A percentile compares a stretch with the other conserved stretches of the same genome.
Conservation (phyloP, 305 asterid species). For the Fraxinus velutina region DNA sequence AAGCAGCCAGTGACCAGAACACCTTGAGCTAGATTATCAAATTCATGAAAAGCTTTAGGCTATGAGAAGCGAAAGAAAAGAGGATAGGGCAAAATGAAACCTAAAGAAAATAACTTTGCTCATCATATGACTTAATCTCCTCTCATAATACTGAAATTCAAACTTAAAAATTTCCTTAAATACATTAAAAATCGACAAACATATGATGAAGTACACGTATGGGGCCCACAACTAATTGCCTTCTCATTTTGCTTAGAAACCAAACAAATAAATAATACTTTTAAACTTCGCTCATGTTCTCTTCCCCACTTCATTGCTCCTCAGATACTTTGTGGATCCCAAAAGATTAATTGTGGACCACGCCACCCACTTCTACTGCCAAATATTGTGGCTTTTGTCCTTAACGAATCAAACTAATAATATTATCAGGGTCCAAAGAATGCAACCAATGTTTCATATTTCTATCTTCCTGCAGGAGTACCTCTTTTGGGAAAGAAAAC, state of each 20-base stretch:
- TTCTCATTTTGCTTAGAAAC: neutral
- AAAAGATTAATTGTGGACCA: neutral
- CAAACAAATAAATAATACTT: neutral
- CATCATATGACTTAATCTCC: neutral
- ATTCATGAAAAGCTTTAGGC: neutral
- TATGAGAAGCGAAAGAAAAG: neutral
- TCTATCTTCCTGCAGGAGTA: neutral
- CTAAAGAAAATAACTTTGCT: neutral
- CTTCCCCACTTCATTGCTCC: neutral
- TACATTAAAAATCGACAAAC: neutral
- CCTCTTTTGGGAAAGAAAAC: neutral
- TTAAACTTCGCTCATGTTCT: neutral
- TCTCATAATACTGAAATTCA: neutral
- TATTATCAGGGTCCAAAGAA: neutral
- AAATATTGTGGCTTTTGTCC: neutral
- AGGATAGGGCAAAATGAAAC: neutral
- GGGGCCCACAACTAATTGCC: neutral
- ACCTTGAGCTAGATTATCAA: neutral
- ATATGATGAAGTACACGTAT: neutral
- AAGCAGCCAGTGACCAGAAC: constrained; percentile 27
- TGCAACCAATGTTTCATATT: neutral
- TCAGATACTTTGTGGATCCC: neutral
- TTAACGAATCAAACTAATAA: neutral
- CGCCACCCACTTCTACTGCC: neutral
- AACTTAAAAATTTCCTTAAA: neutral